Conservation (phyloP, 129 eudicot species). For the Chrysanthemum lavandulifolium region DNA sequence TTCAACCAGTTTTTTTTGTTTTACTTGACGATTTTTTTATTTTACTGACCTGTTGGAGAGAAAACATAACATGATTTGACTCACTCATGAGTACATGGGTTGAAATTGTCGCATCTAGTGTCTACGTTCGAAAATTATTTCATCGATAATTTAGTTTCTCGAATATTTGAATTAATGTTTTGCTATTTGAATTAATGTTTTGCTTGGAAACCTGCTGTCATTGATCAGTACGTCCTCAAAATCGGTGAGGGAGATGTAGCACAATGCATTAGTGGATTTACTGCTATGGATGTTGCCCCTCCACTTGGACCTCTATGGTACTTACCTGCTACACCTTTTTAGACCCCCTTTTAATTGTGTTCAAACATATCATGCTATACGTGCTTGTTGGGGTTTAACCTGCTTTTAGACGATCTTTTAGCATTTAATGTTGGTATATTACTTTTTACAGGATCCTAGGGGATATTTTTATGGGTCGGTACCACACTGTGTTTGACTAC, state of each 20-base stretch:
- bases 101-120: not conserved
- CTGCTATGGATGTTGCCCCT: slow-evolving; percentile 83
- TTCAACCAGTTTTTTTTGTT: not conserved
- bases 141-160: not conserved
- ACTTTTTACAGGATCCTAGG: slow-evolving; percentile 76
- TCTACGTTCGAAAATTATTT: not conserved
- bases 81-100: not conserved
- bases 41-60: no score
- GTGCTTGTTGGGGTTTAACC: not conserved
- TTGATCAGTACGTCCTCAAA: slow-evolving; percentile 74
- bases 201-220: not conserved
- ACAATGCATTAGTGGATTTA: slow-evolving; percentile 94
- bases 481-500: slow-evolving; percentile 87
- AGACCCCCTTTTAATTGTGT: not conserved
- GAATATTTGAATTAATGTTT: slow-evolving; percentile 10
- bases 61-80: no score
- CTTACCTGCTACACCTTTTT: not conserved
- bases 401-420: not conserved
- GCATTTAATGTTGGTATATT: not conserved
- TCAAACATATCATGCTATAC: not conserved
- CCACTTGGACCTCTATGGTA: slow-evolving; percentile 99
- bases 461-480: slow-evolving; percentile 90
- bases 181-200: slow-evolving; percentile 5
- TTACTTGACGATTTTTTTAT: no score
- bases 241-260: slow-evolving; percentile 74